A percentile compares a stretch with the other conserved stretches of the same genome.
phyloP scores from a whole-genome alignment of 768 basidiomycete species.

The Termitomyces sp. region DNA sequence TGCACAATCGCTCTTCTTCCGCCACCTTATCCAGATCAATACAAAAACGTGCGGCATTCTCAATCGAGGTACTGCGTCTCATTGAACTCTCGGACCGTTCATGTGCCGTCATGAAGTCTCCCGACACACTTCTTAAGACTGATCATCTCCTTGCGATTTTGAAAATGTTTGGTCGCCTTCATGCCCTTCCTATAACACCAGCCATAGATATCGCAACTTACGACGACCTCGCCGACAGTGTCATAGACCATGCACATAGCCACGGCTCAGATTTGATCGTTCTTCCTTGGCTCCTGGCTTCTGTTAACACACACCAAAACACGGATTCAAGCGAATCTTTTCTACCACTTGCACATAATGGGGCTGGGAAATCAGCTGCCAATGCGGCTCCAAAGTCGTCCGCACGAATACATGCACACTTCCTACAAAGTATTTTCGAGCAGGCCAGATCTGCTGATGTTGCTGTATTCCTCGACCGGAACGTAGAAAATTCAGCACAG shows the following conservation, averaged over 20 bases:
- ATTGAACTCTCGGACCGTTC: conserved; percentile 86
- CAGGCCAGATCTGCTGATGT: conserved; percentile 66
- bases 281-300: conserved; percentile 72
- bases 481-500: conserved; percentile 23
- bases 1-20: conserved; percentile 14
- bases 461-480: conserved; percentile 77
- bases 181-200: conserved; percentile 61
- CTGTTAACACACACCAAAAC: conserved; percentile 1
- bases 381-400: conserved; percentile 35
- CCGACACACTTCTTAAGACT: conserved; percentile 54
- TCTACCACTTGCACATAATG: not conserved
- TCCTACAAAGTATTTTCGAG: conserved; percentile 77
- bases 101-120: conserved; percentile 84
- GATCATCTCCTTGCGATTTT: conserved; percentile 75
- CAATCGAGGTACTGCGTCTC: conserved; percentile 74
- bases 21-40: conserved; percentile 3
- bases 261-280: conserved; percentile 72
- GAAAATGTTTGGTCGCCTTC: conserved; percentile 72
- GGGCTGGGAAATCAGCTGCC: not conserved
- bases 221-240: conserved; percentile 69
- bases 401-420: conserved; percentile 69
- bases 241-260: conserved; percentile 63
- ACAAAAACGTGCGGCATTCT: conserved; percentile 29
- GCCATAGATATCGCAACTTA: conserved; percentile 75
- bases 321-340: not conserved